Evolutionary conservation across 768 basidiomycete species (phyloP).

Genomic region (Phanerochaete sordida): DNA sequence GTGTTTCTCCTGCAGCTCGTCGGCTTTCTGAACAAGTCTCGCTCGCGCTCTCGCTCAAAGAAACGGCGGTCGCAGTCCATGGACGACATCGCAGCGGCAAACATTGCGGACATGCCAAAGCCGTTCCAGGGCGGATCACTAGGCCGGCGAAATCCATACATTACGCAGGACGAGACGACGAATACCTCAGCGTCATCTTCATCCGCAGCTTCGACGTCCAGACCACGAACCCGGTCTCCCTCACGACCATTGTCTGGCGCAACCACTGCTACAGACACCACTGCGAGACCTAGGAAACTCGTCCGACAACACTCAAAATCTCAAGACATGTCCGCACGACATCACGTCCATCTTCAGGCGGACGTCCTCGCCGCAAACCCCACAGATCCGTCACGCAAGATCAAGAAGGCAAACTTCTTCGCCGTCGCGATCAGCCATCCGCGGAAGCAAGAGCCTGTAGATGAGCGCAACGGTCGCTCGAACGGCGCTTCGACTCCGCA

Average conservation of each 20-base stretch:
- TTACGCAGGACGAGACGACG: constrained; percentile 16
- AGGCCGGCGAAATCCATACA: constrained; percentile 20
- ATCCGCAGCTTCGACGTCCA: constrained; percentile 29
- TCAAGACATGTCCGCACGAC: constrained; percentile 1
- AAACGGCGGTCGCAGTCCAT: constrained; percentile 25
- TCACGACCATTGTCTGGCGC: constrained; percentile 66
- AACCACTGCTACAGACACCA: constrained; percentile 59
- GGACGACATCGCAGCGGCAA: constrained; percentile 14
- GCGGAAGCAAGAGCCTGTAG: constrained; percentile 17
- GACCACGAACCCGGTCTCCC: constrained; percentile 43
- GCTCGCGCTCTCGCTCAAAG: constrained; percentile 45
- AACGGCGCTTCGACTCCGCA: constrained; percentile 9
- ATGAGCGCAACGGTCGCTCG: constrained; percentile 9
- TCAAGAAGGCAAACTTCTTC: constrained; percentile 25
- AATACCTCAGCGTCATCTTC: constrained; percentile 13
- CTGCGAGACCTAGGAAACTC: constrained; percentile 42
- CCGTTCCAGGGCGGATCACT: constrained; percentile 17
- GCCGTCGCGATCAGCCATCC: constrained; percentile 22
- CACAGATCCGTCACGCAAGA: constrained; percentile 17
- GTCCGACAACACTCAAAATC: constrained; percentile 9
- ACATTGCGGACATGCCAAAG: constrained; percentile 20
- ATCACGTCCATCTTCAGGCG: constrained; percentile 19
- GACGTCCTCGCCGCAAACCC: constrained; percentile 17
- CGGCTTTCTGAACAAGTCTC: constrained; percentile 46
- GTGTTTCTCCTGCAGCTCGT: constrained; percentile 42